phyloP scores from a whole-genome alignment of 495 filamentous ascomycete species.

The Aspergillus baeticus region DNA sequence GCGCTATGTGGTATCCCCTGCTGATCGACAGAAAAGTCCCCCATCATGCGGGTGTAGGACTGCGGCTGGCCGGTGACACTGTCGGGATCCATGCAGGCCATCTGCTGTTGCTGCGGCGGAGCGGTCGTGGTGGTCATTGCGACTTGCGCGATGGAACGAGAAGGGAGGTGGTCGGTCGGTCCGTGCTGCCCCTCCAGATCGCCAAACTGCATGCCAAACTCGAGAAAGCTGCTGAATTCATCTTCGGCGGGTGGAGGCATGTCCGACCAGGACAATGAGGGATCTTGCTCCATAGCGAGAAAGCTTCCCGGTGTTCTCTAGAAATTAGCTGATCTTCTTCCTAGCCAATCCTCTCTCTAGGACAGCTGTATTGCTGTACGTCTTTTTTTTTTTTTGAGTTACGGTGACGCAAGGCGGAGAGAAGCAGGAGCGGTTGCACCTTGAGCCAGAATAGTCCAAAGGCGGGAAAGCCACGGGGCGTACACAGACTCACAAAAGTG shows the following conservation, averaged over 20 bases:
- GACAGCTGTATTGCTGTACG: background rate
- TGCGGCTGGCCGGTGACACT: constrained; percentile 25
- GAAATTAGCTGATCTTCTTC: no score
- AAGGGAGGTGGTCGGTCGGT: constrained; percentile 33
- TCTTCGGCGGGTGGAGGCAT: constrained; percentile 39
- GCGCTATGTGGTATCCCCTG: constrained; percentile 28
- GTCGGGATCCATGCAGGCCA: constrained; percentile 30
- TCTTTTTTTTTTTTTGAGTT: no score
- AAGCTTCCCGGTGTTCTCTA: background rate
- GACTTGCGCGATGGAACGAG: constrained; percentile 31
- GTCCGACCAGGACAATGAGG: constrained; percentile 43
- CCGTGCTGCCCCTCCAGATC: constrained; percentile 47
- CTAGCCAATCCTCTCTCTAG: no score
- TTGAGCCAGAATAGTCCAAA: background rate
- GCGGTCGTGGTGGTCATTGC: constrained; percentile 33
- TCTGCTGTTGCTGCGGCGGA: constrained; percentile 23
- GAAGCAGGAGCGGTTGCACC: background rate
- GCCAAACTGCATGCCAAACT: constrained; percentile 52
- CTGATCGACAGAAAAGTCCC: constrained; percentile 34
- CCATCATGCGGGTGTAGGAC: constrained; percentile 34
- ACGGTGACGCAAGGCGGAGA: constrained; percentile 5
- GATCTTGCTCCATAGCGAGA: constrained; percentile 41
- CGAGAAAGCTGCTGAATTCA: constrained; percentile 54
- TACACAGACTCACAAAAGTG: background rate
- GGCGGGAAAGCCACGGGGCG: background rate